These are phyloP conservation scores for Cladophialophora chaetospira DNA, from an alignment of 2,329 filamentous ascomycete species.

Conservation along the genomic window DNA sequence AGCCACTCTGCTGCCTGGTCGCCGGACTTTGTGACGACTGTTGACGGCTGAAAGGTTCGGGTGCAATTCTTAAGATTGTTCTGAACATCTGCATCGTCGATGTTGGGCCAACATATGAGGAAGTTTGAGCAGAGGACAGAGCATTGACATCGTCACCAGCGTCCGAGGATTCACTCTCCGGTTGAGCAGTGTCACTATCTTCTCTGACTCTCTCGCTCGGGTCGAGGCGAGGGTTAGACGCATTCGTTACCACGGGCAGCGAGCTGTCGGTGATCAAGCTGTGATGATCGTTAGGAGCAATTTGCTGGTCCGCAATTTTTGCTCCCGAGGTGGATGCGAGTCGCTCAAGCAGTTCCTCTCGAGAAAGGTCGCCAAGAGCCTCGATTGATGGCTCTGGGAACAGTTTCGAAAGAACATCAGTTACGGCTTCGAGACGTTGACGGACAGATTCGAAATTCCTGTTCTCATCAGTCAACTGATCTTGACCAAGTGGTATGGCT, in stretches of 20 bases:
- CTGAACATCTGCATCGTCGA: constrained; percentile 23
- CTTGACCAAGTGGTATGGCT: background rate
- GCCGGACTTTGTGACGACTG: constrained; percentile 1
- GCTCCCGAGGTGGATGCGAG: background rate
- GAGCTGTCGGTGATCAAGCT: background rate
- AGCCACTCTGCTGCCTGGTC: constrained; percentile 8
- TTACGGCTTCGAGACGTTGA: constrained; percentile 15
- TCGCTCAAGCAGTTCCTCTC: constrained; percentile 12
- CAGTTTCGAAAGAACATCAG: constrained; percentile 14
- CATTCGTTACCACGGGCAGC: background rate
- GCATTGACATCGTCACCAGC: constrained; percentile 19
- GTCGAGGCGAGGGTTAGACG: too few relatives aligned
- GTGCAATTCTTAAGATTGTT: constrained; percentile 18
- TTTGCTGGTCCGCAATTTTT: background rate
- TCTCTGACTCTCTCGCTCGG: background rate
- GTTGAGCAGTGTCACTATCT: background rate
- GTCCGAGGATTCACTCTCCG: constrained; percentile 1
- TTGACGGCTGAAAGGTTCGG: constrained; percentile 8
- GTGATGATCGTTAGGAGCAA: background rate
- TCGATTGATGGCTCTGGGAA: constrained; percentile 13
- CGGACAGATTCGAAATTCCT: constrained; percentile 19
- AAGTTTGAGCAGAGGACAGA: constrained; percentile 12
- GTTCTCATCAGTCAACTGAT: background rate
- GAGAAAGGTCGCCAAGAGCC: constrained; percentile 5
- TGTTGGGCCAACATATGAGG: constrained; percentile 18